These are phyloP conservation scores for Schizopora paradoxa DNA, from an alignment of 1,284 basidiomycete species.

Conservation along the genomic window DNA sequence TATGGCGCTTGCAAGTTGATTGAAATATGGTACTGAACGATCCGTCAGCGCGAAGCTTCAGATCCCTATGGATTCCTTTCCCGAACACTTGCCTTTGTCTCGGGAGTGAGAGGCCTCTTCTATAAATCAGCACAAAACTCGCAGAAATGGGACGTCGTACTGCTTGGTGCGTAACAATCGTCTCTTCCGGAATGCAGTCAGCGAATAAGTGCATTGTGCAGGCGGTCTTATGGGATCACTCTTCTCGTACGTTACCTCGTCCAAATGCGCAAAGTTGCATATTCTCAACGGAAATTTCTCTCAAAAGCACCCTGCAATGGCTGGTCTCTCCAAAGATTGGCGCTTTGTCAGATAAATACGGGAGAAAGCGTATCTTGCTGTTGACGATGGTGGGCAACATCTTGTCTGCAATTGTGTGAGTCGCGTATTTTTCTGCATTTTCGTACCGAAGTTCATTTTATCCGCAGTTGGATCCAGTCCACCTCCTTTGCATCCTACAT, in stretches of 20 bases:
- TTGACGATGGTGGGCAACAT: constrained; percentile 90
- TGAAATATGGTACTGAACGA: constrained; percentile 4
- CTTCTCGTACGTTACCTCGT: constrained; percentile 63
- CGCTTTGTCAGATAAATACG: constrained; percentile 77
- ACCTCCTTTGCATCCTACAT: constrained; percentile 84
- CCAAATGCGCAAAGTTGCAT: neutral
- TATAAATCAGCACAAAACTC: constrained; percentile 58
- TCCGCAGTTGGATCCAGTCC: constrained; percentile 82
- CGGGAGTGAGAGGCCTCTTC: constrained; percentile 55
- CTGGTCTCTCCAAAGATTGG: constrained; percentile 83
- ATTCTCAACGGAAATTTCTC: constrained; percentile 7
- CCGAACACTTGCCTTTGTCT: constrained; percentile 58
- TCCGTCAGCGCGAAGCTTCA: constrained; percentile 58
- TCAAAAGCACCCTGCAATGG: constrained; percentile 73
- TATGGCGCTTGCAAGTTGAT: constrained; percentile 30
- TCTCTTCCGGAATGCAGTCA: constrained; percentile 6
- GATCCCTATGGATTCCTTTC: constrained; percentile 66
- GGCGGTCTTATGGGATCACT: constrained; percentile 85
- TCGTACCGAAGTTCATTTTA: neutral
- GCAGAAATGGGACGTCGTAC: constrained; percentile 76
- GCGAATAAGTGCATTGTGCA: constrained; percentile 28
- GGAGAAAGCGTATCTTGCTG: constrained; percentile 75
- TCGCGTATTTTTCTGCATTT: constrained; percentile 16
- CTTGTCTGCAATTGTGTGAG: constrained; percentile 73
- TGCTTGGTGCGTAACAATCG: constrained; percentile 46